phyloP scores from a whole-genome alignment of 2,329 filamentous ascomycete species.

The Lecanoromycetidae sp. region DNA sequence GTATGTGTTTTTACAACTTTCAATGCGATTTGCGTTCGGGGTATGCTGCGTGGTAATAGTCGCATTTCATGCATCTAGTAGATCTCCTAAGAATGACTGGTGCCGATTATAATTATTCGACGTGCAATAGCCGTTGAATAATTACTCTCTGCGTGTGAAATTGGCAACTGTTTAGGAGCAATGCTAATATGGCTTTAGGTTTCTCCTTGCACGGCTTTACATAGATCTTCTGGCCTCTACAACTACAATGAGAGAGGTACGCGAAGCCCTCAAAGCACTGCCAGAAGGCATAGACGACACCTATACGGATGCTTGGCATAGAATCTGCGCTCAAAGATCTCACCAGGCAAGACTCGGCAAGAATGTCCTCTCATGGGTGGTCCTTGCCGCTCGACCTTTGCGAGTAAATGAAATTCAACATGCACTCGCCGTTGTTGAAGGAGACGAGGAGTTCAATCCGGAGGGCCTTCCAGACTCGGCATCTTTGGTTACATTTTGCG shows the following conservation, averaged over 20 bases:
- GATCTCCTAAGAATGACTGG: too few species aligned
- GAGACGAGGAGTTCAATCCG: background rate
- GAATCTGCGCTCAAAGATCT: background rate
- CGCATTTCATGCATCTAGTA: too few species aligned
- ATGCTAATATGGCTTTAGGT: too few species aligned
- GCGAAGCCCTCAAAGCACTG: background rate
- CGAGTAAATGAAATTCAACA: slow-evolving; percentile 13
- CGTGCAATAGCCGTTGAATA: too few species aligned
- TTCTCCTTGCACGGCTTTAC: background rate
- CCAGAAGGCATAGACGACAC: background rate
- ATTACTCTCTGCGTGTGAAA: too few species aligned
- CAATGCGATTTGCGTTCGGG: too few species aligned
- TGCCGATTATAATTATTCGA: too few species aligned
- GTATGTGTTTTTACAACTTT: too few species aligned
- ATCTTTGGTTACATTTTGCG: slow-evolving; percentile 23
- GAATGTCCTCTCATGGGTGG: slow-evolving; percentile 11
- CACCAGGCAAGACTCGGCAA: background rate
- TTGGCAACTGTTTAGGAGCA: too few species aligned
- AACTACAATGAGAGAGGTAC: background rate
- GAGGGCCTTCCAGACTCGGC: slow-evolving; percentile 1
- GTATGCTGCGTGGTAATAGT: too few species aligned
- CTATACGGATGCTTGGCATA: background rate
- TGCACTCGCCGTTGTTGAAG: slow-evolving; percentile 10
- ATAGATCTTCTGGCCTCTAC: background rate
- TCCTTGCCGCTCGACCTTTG: slow-evolving; percentile 9